Base-by-base conservation (phyloP, 2,329 filamentous ascomycete species). In the Xylariomycetidae sp. region DNA sequence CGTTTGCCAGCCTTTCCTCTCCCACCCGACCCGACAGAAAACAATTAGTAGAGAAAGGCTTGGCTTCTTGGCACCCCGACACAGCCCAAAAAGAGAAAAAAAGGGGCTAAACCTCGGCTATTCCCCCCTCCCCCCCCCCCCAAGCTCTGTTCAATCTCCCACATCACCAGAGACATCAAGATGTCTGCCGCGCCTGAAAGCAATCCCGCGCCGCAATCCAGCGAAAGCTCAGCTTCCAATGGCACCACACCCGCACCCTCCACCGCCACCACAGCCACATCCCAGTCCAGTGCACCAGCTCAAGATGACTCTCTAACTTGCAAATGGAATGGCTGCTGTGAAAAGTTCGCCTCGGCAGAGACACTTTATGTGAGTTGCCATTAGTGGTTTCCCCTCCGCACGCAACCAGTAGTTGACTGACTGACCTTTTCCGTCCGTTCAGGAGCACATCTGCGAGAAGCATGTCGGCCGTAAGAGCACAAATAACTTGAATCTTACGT, bases 391-490 rank as follows among this genome's bases (percentile, higher is more conserved):
- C n/a, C n/a, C n/a, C n/a, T n/a, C n/a, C n/a, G n/a, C n/a, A 23
- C 8, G 8, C 8, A 23, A 23, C n/a, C 20, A 23, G 20, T 23
- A 23, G 23, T 14, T 17, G 20, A n/a, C 17, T 29, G 16, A 16
- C 30, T 18, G 23, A 15, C 22, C 16, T 18, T 5, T 28, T 15
- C 16, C 12, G 13, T 16, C 27, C 7, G 10, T 25, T 12, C 30
- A 97, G 89, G 90, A 97, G 54, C 92, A 98, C 64, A 89, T 98
- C 49, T 97, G 92, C 65, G 92, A 97, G 62, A 87, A 88, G 56
- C 92, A 98, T 72, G 89, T 98, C 59, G 92, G 92, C 46, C 88
- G 92, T 65, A 98, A 98, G 73, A 94, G 87, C 69, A 98, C 92
- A 57, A 97, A 97, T 71, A 98, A 98, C 66, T 73, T 98, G 56